phyloP scores from a whole-genome alignment of 192 early-diverging fungal species.

The Entomortierella parvispora region DNA sequence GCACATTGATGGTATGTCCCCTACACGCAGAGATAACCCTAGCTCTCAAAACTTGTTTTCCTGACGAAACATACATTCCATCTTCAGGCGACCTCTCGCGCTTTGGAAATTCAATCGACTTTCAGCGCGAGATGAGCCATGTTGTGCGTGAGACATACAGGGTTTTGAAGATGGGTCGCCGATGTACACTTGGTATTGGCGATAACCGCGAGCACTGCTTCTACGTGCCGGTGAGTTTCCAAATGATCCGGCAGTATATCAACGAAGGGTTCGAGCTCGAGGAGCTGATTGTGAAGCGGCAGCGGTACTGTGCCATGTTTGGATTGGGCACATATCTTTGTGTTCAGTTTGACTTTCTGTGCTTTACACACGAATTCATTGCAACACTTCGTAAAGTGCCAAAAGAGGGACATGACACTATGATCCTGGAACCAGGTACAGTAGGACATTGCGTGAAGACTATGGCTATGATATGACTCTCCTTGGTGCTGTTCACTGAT shows the following conservation, averaged over 20 bases:
- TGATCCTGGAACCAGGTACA: constrained; percentile 60
- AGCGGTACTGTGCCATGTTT: constrained; percentile 88
- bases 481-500: constrained; percentile 16
- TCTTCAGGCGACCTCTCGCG: constrained; percentile 76
- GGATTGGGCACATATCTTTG: constrained; percentile 90
- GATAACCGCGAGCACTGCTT: constrained; percentile 93
- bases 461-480: not conserved
- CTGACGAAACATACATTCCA: not conserved
- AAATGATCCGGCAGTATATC: constrained; percentile 85
- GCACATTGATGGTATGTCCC: constrained; percentile 75
- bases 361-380: constrained; percentile 95
- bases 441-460: not conserved
- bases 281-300: constrained; percentile 89
- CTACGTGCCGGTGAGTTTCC: constrained; percentile 88
- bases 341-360: constrained; percentile 90
- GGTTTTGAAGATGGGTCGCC: constrained; percentile 74
- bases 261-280: constrained; percentile 88
- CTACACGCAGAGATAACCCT: not conserved
- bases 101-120: constrained; percentile 80
- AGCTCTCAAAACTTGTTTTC: too few relatives aligned
- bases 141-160: constrained; percentile 79
- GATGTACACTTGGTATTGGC: constrained; percentile 90
- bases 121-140: constrained; percentile 77
- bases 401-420: constrained; percentile 57
- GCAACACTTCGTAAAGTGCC: constrained; percentile 81